phyloP scores from a whole-genome alignment of 208 protist genomes.

The Leishmania gerbilli region DNA sequence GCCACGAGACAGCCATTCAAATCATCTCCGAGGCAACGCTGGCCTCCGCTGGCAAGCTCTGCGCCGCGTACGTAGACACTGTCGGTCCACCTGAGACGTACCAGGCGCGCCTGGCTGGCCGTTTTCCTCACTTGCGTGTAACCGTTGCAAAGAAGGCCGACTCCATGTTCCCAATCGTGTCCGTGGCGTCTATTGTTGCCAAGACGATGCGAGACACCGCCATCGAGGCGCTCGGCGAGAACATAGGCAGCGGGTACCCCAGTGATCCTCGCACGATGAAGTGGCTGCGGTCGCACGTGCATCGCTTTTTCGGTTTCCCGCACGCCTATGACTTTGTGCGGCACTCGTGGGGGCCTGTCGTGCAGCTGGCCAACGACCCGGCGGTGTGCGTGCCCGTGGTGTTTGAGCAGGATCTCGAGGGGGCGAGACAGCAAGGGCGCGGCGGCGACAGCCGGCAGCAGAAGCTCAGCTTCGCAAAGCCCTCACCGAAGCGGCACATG shows the following conservation, averaged over 20 bases:
- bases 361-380: constrained; percentile 51
- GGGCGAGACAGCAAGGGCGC: constrained; percentile 21
- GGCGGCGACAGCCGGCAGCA: constrained; percentile 38
- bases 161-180: constrained; percentile 89
- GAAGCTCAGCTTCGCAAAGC: constrained; percentile 62
- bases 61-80: constrained; percentile 93
- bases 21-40: constrained; percentile 83
- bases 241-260: constrained; percentile 83
- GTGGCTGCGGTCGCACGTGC: constrained; percentile 73
- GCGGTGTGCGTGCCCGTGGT: constrained; percentile 56
- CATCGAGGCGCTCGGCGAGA: constrained; percentile 47
- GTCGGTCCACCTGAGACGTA: constrained; percentile 90
- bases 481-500: constrained; percentile 52
- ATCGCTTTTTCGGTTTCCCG: constrained; percentile 77
- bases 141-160: constrained; percentile 93
- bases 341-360: constrained; percentile 79
- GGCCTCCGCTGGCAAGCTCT: constrained; percentile 70
- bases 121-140: constrained; percentile 89
- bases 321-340: constrained; percentile 61
- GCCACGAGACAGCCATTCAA: constrained; percentile 82
- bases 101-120: constrained; percentile 57
- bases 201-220: constrained; percentile 83
- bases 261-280: constrained; percentile 72
- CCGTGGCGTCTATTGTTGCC: constrained; percentile 93
- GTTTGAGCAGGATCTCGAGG: constrained; percentile 69